Evolutionary conservation across 495 filamentous ascomycete species (phyloP), one percentile per base, ranked within the genome.

Genomic region (Lasiosphaeria hispida): DNA sequence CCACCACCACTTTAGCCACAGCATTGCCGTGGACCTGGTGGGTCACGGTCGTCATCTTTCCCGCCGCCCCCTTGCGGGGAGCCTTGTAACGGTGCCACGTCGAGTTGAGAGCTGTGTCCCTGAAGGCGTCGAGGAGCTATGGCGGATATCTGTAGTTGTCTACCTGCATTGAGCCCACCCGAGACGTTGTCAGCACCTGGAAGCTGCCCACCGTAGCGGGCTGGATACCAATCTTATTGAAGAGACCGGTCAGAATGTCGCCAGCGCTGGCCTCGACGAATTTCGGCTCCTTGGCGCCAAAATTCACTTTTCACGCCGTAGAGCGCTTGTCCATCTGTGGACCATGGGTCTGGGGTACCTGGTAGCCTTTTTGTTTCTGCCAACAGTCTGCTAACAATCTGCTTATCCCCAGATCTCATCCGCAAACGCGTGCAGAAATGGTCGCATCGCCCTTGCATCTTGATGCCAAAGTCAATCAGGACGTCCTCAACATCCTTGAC

Each of bases 401-500:
- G 3, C 3, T 2, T 49, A 33, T 10, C 6, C 10, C 45, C 45
- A 49, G 11, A 49, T 49, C 10, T 49, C 45, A 35, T 49, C 45
- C 1, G 45, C 45, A 49, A 49, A 49, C 1, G 18, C 3, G 10
- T 49, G 45, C 6, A 49, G 45, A 30, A 10, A 49, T 23, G 3
- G 45, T 23, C 1, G 18, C 45, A 30, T 49, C 30, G 34, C 45
- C 45, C 45, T n/a, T 49, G 15, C 45, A 49, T 49, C 30, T 49
- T 49, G 45, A 49, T 49, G 11, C 45, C 45, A 35, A 49, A 49
- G 45, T 49, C 45, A 4, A 33, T 10, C 15, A 49, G 45, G 45
- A 30, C 2, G 19, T 49, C 2, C 10, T 49, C 30, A 15, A 15
- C 11, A 15, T 15, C 2, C 11, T 4, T 10, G 42, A 45, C n/a